Base-by-base conservation (phyloP, 768 basidiomycete species). In the Mycena alexandri region DNA sequence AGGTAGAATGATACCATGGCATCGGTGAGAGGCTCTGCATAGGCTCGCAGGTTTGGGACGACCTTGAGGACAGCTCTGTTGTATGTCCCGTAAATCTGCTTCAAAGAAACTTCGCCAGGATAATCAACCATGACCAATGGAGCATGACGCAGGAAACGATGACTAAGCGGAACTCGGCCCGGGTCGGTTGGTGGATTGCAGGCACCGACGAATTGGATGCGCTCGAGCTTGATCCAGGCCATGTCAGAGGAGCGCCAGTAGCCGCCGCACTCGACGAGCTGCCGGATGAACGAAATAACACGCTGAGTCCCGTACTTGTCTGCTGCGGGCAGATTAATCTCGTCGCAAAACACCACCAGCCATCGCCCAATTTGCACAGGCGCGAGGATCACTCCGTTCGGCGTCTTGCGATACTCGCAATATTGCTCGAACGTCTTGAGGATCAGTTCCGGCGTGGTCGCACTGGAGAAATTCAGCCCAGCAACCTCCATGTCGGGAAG, bases 381-480 rank as follows among this genome's bases (percentile, higher is more conserved):
- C 4, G 98, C 91, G 58, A 99, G 89, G 52, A 98, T 88, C 52
- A 98, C 93, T n/a, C 98, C 98, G 73, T 96, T 99, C 14, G 98
- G 95, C 5, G 98, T 99, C 82, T 99, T 99, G 61, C 96, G 87
- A 76, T 97, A 98, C 80, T 99, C 98, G 82, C 98, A 99, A 75
- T 99, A 98, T 80, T 99, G 98, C 77, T 99, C 98, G 78, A 99
- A 99, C 9, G 98, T 99, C 87, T 99, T 99, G 71, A 99, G 87
- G 68, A 99, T 97, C 33, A 99, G 87, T 76, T 98, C 98, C 0
- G 98, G 98, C 1, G 96, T 98, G 0, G 98, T 99, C 19, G 98
- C 98, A 77, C 95, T 98, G 36, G 98, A 99, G 80, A 99, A 99
- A 81, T 99, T 99, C 72, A 99, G 89, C 52, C 98, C 98, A 71